Percentiles rank a stretch among this genome's conserved stretches.
Evolutionary conservation across 768 basidiomycete species (phyloP).

Genomic region (Boletus coccyginus): DNA sequence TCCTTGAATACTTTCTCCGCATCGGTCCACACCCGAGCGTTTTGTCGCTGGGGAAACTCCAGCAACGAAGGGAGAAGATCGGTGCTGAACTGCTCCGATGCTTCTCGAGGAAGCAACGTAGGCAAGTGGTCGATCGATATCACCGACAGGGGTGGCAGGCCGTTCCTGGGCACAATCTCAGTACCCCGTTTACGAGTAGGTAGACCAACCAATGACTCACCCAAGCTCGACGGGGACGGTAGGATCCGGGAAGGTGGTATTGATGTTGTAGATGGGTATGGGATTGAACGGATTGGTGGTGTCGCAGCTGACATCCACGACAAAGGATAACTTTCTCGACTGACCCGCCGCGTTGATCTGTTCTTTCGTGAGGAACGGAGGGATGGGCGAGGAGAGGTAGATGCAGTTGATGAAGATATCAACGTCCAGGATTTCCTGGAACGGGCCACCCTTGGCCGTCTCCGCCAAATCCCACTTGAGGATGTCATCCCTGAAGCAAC

Average conservation of each 20-base stretch:
- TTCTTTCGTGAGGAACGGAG: conserved; percentile 74
- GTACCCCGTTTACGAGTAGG: neutral
- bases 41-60: conserved; percentile 63
- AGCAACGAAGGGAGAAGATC: conserved; percentile 86
- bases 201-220: conserved; percentile 42
- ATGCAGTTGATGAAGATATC: conserved; percentile 99
- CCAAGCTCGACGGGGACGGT: conserved; percentile 83
- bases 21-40: conserved; percentile 80
- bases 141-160: conserved; percentile 71
- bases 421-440: conserved; percentile 91
- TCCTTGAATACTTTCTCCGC: conserved; percentile 81
- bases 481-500: conserved; percentile 72
- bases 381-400: conserved; percentile 85
- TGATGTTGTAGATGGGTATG: conserved; percentile 90
- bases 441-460: conserved; percentile 96
- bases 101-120: conserved; percentile 90
- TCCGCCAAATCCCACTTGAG: conserved; percentile 97
- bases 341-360: conserved; percentile 72
- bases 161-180: conserved; percentile 40
- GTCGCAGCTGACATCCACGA: conserved; percentile 98
- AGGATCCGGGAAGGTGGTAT: conserved; percentile 91
- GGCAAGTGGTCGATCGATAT: conserved; percentile 98
- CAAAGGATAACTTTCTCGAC: conserved; percentile 65
- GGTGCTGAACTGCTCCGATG: conserved; percentile 92
- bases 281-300: conserved; percentile 99